Base-by-base conservation (phyloP, 2,329 filamentous ascomycete species). In the Paraconiothyrium sp. region DNA sequence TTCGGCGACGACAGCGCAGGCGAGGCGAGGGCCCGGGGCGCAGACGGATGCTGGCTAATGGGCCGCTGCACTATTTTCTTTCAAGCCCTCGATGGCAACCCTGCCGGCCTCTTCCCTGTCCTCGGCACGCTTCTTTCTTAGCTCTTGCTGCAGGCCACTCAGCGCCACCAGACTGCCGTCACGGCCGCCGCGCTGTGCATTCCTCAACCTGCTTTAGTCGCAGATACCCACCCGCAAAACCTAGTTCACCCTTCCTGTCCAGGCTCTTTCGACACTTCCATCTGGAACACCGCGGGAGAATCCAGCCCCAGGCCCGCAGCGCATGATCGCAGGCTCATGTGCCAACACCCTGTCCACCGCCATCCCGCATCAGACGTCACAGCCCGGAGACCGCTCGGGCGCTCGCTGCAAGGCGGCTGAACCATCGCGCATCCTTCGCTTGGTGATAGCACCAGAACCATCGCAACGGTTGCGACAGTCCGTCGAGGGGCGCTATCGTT, bases 181-280 rank as follows among this genome's bases (percentile, higher is more conserved):
- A 59, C 51, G 52, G 46, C 55, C 54, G 54, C 41, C 54, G 54
- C 22, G 30, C 57, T 58, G 57, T 54, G 57, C 61, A 63, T 63
- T 63, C 60, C 61, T 60, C 57, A 58, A 57, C 61, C 57, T 60
- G 61, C 61, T 60, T 60, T 60, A 49, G 57, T 56, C 39, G 49
- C 57, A 43, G 48, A 58, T 63, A 59, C 60, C 60, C 60, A 62
- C 60, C 47, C 48, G 43, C 16, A 43, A 41, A 57, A 41, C 57
- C 47, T 50, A 56, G 46, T 54, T 37, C 35, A 44, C 54, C 49
- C 48, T 49, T 51, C 51, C 10, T 49, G 22, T 41, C 39, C 27
- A 16, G 22, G 46, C 43, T 52, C 47, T 39, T 57, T 16, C 39
- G 27, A 24, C 22, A 16, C 47, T 39, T 43, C 46, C 60, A n/a